Conservation (phyloP, 805 yeast species). For the Schwanniomyces vanrijiae region DNA sequence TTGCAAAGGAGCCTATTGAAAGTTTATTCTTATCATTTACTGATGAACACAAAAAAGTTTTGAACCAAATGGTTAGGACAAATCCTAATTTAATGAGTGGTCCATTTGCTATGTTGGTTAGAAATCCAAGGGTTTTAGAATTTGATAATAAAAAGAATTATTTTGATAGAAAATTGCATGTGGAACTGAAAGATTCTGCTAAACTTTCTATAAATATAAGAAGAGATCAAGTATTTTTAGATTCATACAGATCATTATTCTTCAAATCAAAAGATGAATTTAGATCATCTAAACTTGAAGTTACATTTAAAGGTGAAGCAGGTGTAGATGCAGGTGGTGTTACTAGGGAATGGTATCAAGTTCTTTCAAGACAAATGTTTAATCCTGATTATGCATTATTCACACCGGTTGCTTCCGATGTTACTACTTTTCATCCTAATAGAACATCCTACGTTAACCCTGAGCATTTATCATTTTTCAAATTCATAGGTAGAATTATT, state of each 20-base stretch:
- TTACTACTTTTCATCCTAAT: constrained; percentile 94
- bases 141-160: constrained; percentile 91
- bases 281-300: constrained; percentile 68
- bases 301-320: constrained; percentile 87
- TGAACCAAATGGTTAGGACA: constrained; percentile 87
- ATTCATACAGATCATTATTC: constrained; percentile 80
- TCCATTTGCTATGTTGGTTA: constrained; percentile 84
- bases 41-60: constrained; percentile 79
- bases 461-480: constrained; percentile 88
- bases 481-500: constrained; percentile 88
- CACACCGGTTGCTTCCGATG: constrained; percentile 86
- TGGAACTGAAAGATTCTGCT: constrained; percentile 40
- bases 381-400: constrained; percentile 93
- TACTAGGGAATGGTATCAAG: constrained; percentile 97
- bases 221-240: constrained; percentile 89
- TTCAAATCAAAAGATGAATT: constrained; percentile 76
- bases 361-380: constrained; percentile 89
- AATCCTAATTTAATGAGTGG: constrained; percentile 96
- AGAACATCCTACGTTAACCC: constrained; percentile 90
- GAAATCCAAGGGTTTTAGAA: constrained; percentile 85
- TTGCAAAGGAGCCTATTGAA: constrained; percentile 73
- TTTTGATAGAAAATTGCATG: constrained; percentile 73
- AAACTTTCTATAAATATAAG: constrained; percentile 68
- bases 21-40: constrained; percentile 82
- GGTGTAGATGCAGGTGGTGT: constrained; percentile 99